A percentile compares a stretch with the other conserved stretches of the same genome.
phyloP scores from a whole-genome alignment of 1,139 yeast species.

The Pneumocystis jirovecii region DNA sequence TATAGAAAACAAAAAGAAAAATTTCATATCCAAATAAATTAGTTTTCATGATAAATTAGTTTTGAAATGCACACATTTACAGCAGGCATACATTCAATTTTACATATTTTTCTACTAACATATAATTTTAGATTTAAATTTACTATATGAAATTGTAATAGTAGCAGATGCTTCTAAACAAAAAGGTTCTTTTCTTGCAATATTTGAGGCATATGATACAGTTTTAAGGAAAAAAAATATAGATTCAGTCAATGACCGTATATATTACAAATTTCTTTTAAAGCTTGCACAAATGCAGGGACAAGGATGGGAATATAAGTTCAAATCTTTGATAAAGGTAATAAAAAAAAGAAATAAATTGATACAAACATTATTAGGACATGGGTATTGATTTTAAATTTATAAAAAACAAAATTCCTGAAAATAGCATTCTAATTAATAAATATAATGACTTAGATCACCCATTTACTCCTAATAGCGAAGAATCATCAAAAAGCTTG shows the following conservation, averaged over 20 bases:
- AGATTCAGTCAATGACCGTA: slow-evolving; percentile 2
- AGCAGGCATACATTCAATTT: neutral
- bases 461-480: neutral
- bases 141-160: neutral
- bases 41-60: neutral
- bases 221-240: slow-evolving; percentile 3
- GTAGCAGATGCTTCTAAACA: neutral
- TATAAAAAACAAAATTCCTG: neutral
- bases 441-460: neutral
- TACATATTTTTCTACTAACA: neutral
- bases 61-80: neutral
- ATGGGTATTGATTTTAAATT: neutral
- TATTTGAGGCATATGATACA: slow-evolving; percentile 5
- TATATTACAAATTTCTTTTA: slow-evolving; percentile 3
- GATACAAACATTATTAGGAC: neutral
- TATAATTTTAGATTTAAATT: neutral
- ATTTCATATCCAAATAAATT: neutral
- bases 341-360: neutral
- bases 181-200: slow-evolving; percentile 3
- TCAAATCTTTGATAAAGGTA: neutral
- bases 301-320: neutral
- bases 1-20: neutral
- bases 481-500: neutral
- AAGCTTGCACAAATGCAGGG: slow-evolving; percentile 1
- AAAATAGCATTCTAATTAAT: neutral